A percentile compares a stretch with the other conserved stretches of the same genome.
Conservation (phyloP, 306 rosid genomes). For the Quercus cerris region DNA sequence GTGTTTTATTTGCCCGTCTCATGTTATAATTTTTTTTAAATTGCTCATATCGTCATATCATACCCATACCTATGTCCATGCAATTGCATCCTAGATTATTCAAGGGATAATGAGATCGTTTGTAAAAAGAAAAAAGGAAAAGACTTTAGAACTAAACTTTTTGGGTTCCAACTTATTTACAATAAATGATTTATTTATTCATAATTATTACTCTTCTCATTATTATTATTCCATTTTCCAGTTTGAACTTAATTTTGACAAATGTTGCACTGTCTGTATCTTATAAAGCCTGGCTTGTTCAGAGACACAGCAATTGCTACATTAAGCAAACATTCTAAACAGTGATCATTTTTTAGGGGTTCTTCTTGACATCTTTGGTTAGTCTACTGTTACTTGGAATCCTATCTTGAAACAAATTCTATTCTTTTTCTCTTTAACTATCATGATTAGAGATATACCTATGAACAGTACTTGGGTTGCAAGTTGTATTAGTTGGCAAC, state of each 20-base stretch:
- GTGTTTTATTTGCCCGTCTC: accelerated
- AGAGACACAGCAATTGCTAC: not conserved
- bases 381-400: not conserved
- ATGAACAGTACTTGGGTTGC: not conserved
- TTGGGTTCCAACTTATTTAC: too few species aligned
- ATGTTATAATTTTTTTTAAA: too few species aligned
- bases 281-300: not conserved
- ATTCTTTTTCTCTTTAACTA: conserved; percentile 26
- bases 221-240: not conserved
- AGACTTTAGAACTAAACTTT: too few species aligned
- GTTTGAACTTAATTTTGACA: not conserved
- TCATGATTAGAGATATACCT: not conserved
- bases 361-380: not conserved
- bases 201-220: too few species aligned
- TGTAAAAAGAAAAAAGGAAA: too few species aligned
- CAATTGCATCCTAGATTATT: too few species aligned
- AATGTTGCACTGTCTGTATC: not conserved
- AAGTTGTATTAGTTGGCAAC: conserved; percentile 21
- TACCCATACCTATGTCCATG: too few species aligned
- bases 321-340: not conserved
- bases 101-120: not conserved
- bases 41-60: accelerated
- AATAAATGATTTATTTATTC: too few species aligned
- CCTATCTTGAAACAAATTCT: conserved; percentile 7
- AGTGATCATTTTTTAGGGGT: not conserved